Base-by-base conservation (phyloP, 345 rosid genomes). In the Luvunga scandens region DNA sequence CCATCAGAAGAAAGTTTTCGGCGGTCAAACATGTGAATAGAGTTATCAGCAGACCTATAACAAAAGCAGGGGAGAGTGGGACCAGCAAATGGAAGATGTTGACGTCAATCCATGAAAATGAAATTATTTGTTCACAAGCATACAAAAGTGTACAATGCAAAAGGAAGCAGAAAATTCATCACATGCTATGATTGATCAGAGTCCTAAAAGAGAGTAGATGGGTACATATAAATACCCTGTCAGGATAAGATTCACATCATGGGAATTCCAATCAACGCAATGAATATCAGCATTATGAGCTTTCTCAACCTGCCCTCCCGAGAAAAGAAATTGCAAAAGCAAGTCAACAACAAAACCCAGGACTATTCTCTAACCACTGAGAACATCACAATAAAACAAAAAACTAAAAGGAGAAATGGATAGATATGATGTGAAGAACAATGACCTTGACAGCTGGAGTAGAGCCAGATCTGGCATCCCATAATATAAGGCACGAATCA, bases 261-360 rank as follows among this genome's bases (percentile, higher is more conserved):
- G 89, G 55, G 87, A 90, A 76, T 91, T 91, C 95, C 95, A 91
- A 82, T 91, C 95, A 69, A 91, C 93, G 69, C 95, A 89, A 70
- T 91, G 95, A 78, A 91, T 79, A 86, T 91, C 95, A 6, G 91
- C 83, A 72, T 74, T 80, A 55, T 91, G 95, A 75, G 95, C 95
- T 81, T 89, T 89, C 79, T 89, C 86, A 55, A 91, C 91, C 95
- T 89, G 85, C 38, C 24, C 79, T n/a, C n/a, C 31, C 19, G n/a
- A 56, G 68, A 61, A 71, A 28, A 73, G 59, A 56, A 76, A 16
- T 24, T 10, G 63, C 34, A 71, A 21, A 67, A 21, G 25, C 61
- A 62, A 13, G 53, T 12, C 7, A 55, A 21, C 24, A 65, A 21
- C 38, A 45, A 24, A 45, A 65, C 65, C 24, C 30, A 60, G 73